Evolutionary conservation across 2,329 filamentous ascomycete species (phyloP), one percentile per base, ranked within the genome.

Genomic region (Aspergillus luchuensis): DNA sequence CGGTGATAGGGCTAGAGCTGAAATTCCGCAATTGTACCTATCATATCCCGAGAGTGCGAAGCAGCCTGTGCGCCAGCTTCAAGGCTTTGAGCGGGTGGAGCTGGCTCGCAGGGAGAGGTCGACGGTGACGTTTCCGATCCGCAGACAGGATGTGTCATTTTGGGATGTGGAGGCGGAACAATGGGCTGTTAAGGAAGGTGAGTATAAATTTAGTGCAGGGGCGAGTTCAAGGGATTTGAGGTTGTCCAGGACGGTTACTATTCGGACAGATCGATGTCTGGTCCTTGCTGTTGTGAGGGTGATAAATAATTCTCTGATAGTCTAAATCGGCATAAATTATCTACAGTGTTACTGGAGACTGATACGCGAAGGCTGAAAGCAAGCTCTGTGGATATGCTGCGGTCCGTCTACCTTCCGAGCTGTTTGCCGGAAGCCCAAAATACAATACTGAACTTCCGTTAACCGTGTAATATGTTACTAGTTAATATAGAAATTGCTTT

Each of bases 21-120:
- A 82, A 7, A 81, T 87, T 0, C 76, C 82, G 4, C 85, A 88
- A 71, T 74, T 88, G 4, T 87, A 87, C 67, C 71, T 87, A n/a
- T 69, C 68, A 1, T 76, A 82, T 68, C 81, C 76, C 74, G 70
- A 61, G 1, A 60, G 47, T 1, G 67, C 58, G 1, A 59, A n/a
- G 19, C 56, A n/a, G 23, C 56, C 47, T 58, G 71, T 67, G 33
- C 63, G 67, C 58, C 79, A 82, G 66, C 75, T 85, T 4, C 76
- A 82, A 65, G 83, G 76, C 53, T 87, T 87, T 62, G 77, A 82
- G 6, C 86, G 85, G 70, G 67, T 82, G 2, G 63, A 67, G 1
- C 69, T 87, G 1, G 65, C 68, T 6, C 66, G 76, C 1, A 79
- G 79, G 0, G 71, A 79, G 68, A 76, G 69, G 13, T 67, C 67